Conservation (phyloP, 257 asterid species). For the Nemophila menziesii region DNA sequence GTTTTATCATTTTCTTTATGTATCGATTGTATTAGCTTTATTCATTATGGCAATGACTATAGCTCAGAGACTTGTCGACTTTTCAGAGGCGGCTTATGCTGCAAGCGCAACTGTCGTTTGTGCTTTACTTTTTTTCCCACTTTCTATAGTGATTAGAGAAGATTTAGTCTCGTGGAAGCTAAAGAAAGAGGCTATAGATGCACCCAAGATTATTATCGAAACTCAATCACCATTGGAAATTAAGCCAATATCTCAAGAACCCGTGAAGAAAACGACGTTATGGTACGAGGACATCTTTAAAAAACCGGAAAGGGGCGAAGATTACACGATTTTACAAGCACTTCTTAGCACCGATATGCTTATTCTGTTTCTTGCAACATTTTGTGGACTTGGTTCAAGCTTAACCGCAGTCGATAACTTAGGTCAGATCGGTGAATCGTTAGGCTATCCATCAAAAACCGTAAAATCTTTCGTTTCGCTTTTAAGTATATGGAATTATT, state of each 20-base stretch:
- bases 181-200: not conserved
- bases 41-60: constrained; percentile 7
- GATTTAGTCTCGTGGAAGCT: constrained; percentile 2
- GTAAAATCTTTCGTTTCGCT: constrained; percentile 52
- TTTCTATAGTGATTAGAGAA: constrained; percentile 1
- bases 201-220: not conserved
- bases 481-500: constrained; percentile 66
- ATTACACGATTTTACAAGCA: constrained; percentile 58
- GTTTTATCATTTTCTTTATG: constrained; percentile 6
- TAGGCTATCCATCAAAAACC: constrained; percentile 61
- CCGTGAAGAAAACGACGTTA: constrained; percentile 2
- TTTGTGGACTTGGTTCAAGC: constrained; percentile 67
- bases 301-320: constrained; percentile 67
- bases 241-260: not conserved
- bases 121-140: constrained; percentile 2
- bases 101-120: constrained; percentile 6
- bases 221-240: not conserved
- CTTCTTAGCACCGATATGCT: constrained; percentile 56
- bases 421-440: constrained; percentile 65
- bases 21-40: constrained; percentile 1
- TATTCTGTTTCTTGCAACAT: constrained; percentile 46
- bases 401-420: constrained; percentile 67
- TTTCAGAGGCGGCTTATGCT: constrained; percentile 7
- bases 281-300: constrained; percentile 27
- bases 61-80: not conserved